Conservation (phyloP, 768 basidiomycete genomes). For the Calocera cornea region DNA sequence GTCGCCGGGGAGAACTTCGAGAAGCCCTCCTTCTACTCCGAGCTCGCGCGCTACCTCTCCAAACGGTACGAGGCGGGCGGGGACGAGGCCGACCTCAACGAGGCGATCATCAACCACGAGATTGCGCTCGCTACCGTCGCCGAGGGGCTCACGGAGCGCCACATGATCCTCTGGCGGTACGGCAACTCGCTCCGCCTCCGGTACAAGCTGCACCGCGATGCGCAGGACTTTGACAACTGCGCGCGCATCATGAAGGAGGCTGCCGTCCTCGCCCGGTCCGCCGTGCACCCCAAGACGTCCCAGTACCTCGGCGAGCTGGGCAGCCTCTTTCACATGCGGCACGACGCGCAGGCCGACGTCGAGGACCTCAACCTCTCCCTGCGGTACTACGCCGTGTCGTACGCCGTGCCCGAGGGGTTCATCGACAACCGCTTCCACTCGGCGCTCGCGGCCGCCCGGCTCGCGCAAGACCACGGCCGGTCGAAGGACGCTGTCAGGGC, state of each 20-base stretch:
- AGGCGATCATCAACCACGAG: not conserved
- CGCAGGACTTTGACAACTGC: not conserved
- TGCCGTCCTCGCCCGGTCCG: not conserved
- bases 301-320: not conserved
- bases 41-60: not conserved
- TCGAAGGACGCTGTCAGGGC: not conserved
- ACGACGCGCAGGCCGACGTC: not conserved
- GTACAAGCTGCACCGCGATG: not conserved
- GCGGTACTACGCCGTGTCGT: not conserved
- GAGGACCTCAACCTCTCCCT: not conserved
- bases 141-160: not conserved
- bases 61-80: not conserved
- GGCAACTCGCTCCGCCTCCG: not conserved
- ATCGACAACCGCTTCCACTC: not conserved
- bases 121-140: not conserved
- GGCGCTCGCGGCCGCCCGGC: not conserved
- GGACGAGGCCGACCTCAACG: not conserved
- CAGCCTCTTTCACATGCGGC: not conserved
- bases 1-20: not conserved
- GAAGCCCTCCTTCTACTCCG: not conserved
- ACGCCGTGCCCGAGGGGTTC: not conserved
- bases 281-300: not conserved
- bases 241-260: not conserved
- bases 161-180: constrained; percentile 1
- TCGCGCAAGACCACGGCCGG: not conserved